Percentiles rank a stretch among this genome's conserved stretches.
phyloP scores from a whole-genome alignment of 257 asterid genomes.

The Gynochthodes officinalis region DNA sequence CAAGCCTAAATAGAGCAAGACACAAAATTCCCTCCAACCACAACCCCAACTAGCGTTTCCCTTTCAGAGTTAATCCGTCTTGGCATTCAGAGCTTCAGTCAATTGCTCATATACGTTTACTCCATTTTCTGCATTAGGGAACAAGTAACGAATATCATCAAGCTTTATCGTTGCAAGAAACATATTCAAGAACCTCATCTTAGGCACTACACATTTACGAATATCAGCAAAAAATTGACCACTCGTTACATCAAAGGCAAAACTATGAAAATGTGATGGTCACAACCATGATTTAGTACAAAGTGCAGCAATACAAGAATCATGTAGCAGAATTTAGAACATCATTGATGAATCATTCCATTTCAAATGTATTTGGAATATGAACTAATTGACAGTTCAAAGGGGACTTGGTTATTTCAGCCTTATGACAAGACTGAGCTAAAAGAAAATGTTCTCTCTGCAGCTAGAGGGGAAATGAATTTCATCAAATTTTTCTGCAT shows the following conservation, averaged over 20 bases:
- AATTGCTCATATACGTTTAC: slow-evolving; percentile 63
- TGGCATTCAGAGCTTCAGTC: slow-evolving; percentile 52
- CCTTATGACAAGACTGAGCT: background rate
- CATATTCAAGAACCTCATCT: no score
- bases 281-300: background rate
- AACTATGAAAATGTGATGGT: background rate
- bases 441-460: background rate
- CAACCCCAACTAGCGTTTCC: slow-evolving; percentile 39
- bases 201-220: no score
- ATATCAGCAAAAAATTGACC: no score
- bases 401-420: background rate
- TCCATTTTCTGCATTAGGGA: slow-evolving; percentile 35
- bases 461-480: background rate
- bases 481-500: background rate
- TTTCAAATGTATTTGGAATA: background rate
- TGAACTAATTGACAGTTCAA: background rate
- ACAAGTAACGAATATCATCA: slow-evolving; percentile 3
- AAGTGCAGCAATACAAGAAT: background rate
- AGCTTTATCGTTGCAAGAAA: slow-evolving; percentile 9
- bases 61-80: slow-evolving; percentile 53
- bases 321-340: background rate
- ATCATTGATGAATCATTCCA: background rate
- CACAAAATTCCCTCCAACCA: no score
- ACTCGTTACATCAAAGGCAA: no score
- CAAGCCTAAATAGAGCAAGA: no score